Conservation (phyloP, 2,329 filamentous ascomycete genomes). For the Stachybotrys chartarum region DNA sequence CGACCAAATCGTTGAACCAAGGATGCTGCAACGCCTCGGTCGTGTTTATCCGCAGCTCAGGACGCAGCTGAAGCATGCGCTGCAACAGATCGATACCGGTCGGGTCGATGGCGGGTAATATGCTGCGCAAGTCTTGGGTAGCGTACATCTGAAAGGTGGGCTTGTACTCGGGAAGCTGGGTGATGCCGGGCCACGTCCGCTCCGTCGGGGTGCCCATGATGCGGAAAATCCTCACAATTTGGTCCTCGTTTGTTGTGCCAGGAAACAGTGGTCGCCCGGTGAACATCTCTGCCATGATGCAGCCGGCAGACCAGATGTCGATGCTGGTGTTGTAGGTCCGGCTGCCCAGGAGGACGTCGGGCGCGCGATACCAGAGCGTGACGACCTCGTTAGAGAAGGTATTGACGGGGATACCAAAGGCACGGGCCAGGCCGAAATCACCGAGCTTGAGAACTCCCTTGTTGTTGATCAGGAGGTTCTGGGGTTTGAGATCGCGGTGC, state of each 20-base stretch:
- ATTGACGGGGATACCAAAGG: conserved; percentile 95
- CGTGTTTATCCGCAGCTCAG: conserved; percentile 85
- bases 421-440: conserved; percentile 88
- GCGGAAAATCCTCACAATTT: conserved; percentile 93
- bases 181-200: conserved; percentile 91
- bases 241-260: conserved; percentile 96
- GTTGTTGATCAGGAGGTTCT: conserved; percentile 91
- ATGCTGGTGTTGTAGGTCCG: conserved; percentile 99
- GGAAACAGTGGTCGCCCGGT: conserved; percentile 93
- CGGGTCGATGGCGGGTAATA: conserved; percentile 84
- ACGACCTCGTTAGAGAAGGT: conserved; percentile 98
- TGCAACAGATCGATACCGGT: conserved; percentile 80
- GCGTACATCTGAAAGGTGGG: conserved; percentile 89
- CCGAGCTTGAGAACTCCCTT: conserved; percentile 87
- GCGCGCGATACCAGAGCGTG: conserved; percentile 94
- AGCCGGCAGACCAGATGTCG: conserved; percentile 98
- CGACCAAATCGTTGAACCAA: conserved; percentile 77
- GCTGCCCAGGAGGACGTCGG: conserved; percentile 88
- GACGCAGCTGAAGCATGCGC: conserved; percentile 85
- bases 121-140: conserved; percentile 80
- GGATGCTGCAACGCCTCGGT: conserved; percentile 80
- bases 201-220: conserved; percentile 98
- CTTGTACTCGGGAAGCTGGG: conserved; percentile 96
- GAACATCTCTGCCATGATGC: conserved; percentile 99
- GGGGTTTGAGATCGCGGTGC: conserved; percentile 91